phyloP scores from a whole-genome alignment of 1,284 basidiomycete species.

The Fomitiporia mediterranea region DNA sequence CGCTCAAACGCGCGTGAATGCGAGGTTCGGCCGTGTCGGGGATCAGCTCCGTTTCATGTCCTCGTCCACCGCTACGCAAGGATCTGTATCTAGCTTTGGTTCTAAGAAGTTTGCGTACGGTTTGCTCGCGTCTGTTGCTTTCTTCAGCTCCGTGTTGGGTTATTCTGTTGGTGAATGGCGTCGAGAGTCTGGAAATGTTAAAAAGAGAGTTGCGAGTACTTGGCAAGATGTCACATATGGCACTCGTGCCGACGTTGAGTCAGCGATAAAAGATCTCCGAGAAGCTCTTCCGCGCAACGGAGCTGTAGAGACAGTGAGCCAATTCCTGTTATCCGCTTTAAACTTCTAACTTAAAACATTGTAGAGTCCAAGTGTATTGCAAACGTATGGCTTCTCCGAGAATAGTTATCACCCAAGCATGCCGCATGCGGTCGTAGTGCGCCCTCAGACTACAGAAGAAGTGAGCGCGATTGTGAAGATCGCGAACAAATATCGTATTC shows the following conservation, averaged over 20 bases:
- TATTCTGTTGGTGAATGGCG: slow-evolving; percentile 16
- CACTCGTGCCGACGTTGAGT: slow-evolving; percentile 40
- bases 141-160: slow-evolving; percentile 17
- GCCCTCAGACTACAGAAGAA: slow-evolving; percentile 46
- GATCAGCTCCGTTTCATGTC: too few species aligned
- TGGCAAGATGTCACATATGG: slow-evolving; percentile 34
- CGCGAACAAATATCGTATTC: slow-evolving; percentile 50
- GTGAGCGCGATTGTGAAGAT: slow-evolving; percentile 55
- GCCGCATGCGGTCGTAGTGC: slow-evolving; percentile 62
- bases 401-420: slow-evolving; percentile 63
- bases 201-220: not conserved
- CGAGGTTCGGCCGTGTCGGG: too few species aligned
- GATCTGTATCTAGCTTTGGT: not conserved
- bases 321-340: not conserved
- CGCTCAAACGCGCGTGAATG: too few species aligned
- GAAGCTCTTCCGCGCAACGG: slow-evolving; percentile 41
- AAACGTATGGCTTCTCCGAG: slow-evolving; percentile 58
- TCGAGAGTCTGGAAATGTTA: not conserved
- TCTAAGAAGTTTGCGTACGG: slow-evolving; percentile 11
- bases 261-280: slow-evolving; percentile 53
- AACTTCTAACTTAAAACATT: not conserved
- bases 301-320: slow-evolving; percentile 38
- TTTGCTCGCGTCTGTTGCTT: slow-evolving; percentile 14
- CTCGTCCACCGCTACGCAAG: too few species aligned
- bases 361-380: slow-evolving; percentile 41